These are phyloP conservation scores for Phytophthora niederhauseri DNA, from an alignment of 352 stramenopile genomes.

Conservation along the genomic window DNA sequence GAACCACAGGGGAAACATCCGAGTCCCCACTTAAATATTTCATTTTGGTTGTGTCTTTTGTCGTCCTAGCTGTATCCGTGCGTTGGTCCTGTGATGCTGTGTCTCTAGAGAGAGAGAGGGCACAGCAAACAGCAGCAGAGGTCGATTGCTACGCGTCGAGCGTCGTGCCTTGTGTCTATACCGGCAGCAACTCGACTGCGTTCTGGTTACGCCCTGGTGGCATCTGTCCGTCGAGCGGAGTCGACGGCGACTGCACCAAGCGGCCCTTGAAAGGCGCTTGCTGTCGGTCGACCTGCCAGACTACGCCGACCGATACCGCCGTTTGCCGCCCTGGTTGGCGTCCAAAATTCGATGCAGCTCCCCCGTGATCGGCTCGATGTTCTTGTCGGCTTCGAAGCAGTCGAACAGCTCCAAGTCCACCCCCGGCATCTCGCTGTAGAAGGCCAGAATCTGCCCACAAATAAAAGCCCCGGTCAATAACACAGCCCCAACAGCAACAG, in stretches of 20 bases:
- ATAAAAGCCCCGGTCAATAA: not conserved
- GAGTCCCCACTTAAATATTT: constrained; percentile 62
- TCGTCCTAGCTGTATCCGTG: constrained; percentile 1
- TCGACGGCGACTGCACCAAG: constrained; percentile 7
- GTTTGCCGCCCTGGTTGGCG: constrained; percentile 39
- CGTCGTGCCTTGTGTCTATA: constrained; percentile 5
- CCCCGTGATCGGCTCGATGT: constrained; percentile 71
- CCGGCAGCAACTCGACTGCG: constrained; percentile 3
- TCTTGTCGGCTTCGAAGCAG: constrained; percentile 79
- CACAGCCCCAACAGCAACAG: too few species aligned
- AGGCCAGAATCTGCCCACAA: constrained; percentile 72
- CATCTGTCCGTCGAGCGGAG: constrained; percentile 5
- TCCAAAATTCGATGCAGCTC: constrained; percentile 80
- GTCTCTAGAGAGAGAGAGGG: not conserved
- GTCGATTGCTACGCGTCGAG: constrained; percentile 5
- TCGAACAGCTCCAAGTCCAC: constrained; percentile 82
- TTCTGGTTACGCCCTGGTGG: constrained; percentile 3
- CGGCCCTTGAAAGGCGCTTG: not conserved
- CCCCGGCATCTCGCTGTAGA: constrained; percentile 84
- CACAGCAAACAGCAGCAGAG: not conserved
- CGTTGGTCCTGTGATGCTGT: not conserved
- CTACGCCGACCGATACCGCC: constrained; percentile 30
- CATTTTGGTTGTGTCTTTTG: constrained; percentile 40
- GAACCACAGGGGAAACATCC: constrained; percentile 15
- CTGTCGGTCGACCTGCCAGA: not conserved